Percentiles rank a stretch among this genome's conserved stretches.
Evolutionary conservation across 78 protist genomes (phyloP).

Genomic region (Dictyostelium capitatum): DNA sequence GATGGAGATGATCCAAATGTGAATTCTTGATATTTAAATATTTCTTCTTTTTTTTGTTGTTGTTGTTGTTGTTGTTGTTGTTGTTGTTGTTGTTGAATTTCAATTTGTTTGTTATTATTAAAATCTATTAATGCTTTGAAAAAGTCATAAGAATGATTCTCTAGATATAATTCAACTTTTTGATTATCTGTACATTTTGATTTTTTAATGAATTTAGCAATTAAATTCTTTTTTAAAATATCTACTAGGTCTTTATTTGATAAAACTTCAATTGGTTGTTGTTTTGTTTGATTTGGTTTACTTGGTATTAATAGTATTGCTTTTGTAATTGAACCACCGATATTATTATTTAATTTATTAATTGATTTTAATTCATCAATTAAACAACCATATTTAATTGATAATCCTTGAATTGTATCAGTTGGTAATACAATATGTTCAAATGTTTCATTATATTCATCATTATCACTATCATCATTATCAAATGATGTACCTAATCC

Average conservation of each 20-base stretch:
- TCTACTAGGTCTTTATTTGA: slow-evolving; percentile 22
- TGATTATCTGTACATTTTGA: slow-evolving; percentile 35
- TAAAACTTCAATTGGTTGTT: slow-evolving; percentile 17
- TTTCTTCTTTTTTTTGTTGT: background rate
- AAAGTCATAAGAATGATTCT: slow-evolving; percentile 22
- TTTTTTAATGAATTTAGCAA: slow-evolving; percentile 29
- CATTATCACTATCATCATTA: background rate
- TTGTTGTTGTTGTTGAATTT: background rate
- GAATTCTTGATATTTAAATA: slow-evolving; percentile 12
- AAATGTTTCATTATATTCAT: background rate
- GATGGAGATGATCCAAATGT: background rate
- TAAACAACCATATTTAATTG: slow-evolving; percentile 22
- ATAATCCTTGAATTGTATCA: slow-evolving; percentile 49
- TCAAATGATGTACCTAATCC: background rate
- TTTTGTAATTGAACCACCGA: slow-evolving; percentile 2
- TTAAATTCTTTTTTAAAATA: slow-evolving; percentile 18
- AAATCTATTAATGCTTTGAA: slow-evolving; percentile 29
- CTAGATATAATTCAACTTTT: background rate
- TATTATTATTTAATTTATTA: slow-evolving; percentile 1
- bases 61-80: slow-evolving; percentile 1
- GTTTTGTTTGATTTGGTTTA: slow-evolving; percentile 28
- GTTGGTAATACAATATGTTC: slow-evolving; percentile 29
- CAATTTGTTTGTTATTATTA: slow-evolving; percentile 7
- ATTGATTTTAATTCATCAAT: slow-evolving; percentile 33
- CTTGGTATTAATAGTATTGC: slow-evolving; percentile 48